Base-by-base conservation (phyloP, 208 protist species). In the Phytomonas sp. region DNA sequence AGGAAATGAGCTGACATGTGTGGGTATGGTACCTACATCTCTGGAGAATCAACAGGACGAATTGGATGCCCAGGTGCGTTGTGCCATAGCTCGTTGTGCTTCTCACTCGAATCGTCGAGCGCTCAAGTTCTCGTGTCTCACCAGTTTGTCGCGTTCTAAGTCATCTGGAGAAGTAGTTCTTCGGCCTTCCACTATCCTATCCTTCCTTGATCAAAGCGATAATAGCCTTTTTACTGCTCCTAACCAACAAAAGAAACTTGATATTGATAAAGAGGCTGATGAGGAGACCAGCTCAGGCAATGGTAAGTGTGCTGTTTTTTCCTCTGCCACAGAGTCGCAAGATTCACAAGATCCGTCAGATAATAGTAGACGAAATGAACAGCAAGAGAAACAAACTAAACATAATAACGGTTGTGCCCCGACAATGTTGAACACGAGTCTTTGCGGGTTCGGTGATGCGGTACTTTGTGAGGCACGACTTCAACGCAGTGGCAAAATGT, bases 401-500 rank as follows among this genome's bases (percentile, higher is more conserved):
- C 40, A 51, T 51, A 51, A 51, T 51, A 51, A 51, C 20, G 40
- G 20, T 20, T 51, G 13, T 51, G 40, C 40, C 40, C 20, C 40
- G 40, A 15, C 9, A 51, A 51, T 51, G 9, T 17, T 51, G 13
- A 20, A 51, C 2, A 51, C 40, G 20, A 51, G 40, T 51, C 13
- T 20, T 51, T 1, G 13, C 13, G 40, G 40, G 13, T 51, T 51
- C 40, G 13, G 13, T 20, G 40, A 51, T 51, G 40, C 20, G 40
- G 40, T 23, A 51, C 40, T 51, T 51, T 87, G 82, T 62, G 82
- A 87, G 73, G 78, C 72, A n/a, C 72, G 79, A 31, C 53, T 87
- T 34, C 78, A 81, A 59, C 82, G 82, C 23, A 87, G 78, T 37
- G 78, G 78, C 33, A 83, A 83, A 72, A 67, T 72, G 20, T 87